Conservation (phyloP, 257 asterid species). For the Ajuga chamaepitys region DNA sequence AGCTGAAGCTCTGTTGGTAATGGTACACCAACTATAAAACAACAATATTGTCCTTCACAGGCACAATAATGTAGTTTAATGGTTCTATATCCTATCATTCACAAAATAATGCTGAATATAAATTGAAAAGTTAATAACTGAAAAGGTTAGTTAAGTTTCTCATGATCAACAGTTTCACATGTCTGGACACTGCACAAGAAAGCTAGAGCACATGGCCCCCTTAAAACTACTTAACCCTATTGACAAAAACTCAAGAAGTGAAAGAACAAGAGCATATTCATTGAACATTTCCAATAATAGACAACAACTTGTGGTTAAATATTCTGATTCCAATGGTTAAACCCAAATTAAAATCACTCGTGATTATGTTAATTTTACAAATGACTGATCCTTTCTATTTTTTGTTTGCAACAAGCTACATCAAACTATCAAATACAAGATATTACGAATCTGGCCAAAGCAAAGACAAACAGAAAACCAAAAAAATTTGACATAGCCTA, state of each 20-base stretch:
- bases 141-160: neutral
- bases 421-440: no score
- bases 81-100: neutral
- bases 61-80: neutral
- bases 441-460: no score
- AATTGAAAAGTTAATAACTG: neutral
- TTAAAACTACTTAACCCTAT: neutral
- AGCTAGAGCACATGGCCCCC: constrained; percentile 13
- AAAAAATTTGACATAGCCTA: no score
- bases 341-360: no score
- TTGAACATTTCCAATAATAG: constrained; percentile 1
- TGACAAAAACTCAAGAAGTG: constrained; percentile 5
- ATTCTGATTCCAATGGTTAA: neutral
- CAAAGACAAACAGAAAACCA: no score
- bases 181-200: constrained; percentile 19
- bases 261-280: constrained; percentile 4
- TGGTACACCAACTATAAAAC: neutral
- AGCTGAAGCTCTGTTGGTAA: neutral
- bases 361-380: no score
- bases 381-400: no score
- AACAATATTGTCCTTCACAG: neutral
- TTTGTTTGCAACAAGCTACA: no score
- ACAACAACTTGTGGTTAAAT: neutral
- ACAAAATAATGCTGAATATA: neutral
- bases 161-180: neutral